phyloP scores from a whole-genome alignment of 805 yeast genomes.

The Starmerella etchellsii region DNA sequence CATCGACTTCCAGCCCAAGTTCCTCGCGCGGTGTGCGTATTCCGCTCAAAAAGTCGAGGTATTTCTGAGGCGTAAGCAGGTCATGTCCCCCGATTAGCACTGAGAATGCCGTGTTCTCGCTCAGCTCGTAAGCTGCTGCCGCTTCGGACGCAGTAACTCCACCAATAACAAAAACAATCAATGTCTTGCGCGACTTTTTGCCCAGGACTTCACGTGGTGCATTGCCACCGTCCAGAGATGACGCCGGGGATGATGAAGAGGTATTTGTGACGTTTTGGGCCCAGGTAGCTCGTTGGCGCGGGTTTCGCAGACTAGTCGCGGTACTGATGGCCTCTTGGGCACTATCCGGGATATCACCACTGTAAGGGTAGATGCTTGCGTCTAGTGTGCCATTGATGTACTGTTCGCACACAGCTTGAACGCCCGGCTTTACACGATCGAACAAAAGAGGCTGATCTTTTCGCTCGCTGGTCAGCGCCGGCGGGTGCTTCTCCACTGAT shows the following conservation, averaged over 20 bases:
- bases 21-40: constrained; percentile 23
- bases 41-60: constrained; percentile 24
- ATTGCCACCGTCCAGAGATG: not conserved
- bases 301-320: constrained; percentile 51
- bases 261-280: constrained; percentile 33
- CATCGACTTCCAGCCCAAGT: constrained; percentile 25
- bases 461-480: constrained; percentile 16
- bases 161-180: constrained; percentile 75
- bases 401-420: constrained; percentile 44
- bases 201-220: not conserved
- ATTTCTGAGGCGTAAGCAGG: constrained; percentile 35
- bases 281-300: constrained; percentile 67
- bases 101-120: constrained; percentile 45
- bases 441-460: constrained; percentile 33
- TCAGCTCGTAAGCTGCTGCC: constrained; percentile 59
- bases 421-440: constrained; percentile 58
- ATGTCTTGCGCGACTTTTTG: constrained; percentile 22
- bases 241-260: not conserved
- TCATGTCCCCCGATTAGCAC: constrained; percentile 73
- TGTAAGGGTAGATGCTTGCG: constrained; percentile 54
- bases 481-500: constrained; percentile 7
- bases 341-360: constrained; percentile 36
- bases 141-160: constrained; percentile 79
- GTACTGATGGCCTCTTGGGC: constrained; percentile 28
- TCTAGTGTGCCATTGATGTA: constrained; percentile 39